phyloP scores from a whole-genome alignment of 768 basidiomycete genomes.

The Hygrophoropsis aurantiaca region DNA sequence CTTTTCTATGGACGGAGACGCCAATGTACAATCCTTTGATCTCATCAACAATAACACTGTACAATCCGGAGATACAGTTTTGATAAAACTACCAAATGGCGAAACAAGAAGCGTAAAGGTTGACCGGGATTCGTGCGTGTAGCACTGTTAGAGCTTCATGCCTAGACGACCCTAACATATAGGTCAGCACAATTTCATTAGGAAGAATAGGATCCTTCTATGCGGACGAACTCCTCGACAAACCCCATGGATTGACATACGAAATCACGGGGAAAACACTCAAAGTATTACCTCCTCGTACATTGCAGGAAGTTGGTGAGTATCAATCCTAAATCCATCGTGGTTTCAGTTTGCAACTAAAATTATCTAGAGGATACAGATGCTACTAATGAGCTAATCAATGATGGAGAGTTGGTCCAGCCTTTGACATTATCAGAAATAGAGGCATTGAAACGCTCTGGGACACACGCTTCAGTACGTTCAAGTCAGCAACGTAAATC shows the following conservation, averaged over 20 bases:
- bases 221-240: constrained; percentile 72
- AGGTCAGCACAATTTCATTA: constrained; percentile 61
- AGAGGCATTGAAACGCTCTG: constrained; percentile 76
- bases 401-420: constrained; percentile 82
- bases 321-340: constrained; percentile 21
- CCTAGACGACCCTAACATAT: constrained; percentile 3
- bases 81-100: constrained; percentile 78
- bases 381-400: constrained; percentile 95
- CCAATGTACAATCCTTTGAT: no score
- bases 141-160: neutral
- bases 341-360: neutral
- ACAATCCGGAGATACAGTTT: constrained; percentile 69
- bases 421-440: constrained; percentile 85
- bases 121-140: constrained; percentile 66
- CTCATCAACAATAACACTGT: constrained; percentile 39
- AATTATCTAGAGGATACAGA: constrained; percentile 81
- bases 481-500: constrained; percentile 8
- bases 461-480: constrained; percentile 72
- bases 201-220: constrained; percentile 88
- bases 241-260: constrained; percentile 87
- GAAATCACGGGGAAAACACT: constrained; percentile 79
- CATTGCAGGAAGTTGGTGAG: constrained; percentile 78
- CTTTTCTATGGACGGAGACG: no score
- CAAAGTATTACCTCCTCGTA: constrained; percentile 56
- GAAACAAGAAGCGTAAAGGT: constrained; percentile 75